Evolutionary conservation across 805 yeast species (phyloP).

Genomic region (Pichia membranifaciens): DNA sequence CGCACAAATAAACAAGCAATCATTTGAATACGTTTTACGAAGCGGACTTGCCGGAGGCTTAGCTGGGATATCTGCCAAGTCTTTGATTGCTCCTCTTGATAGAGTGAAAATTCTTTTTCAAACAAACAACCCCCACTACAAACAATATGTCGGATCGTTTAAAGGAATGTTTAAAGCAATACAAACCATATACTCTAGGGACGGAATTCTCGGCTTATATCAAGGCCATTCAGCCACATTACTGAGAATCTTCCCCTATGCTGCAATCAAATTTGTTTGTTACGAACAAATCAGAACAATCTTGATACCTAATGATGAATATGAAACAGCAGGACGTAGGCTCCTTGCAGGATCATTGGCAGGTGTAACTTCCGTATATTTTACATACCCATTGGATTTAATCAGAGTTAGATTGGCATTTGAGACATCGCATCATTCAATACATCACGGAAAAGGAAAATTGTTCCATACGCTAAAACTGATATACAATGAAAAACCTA

Average conservation of each 20-base stretch:
- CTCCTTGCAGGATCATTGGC: constrained; percentile 85
- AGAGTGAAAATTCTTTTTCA: constrained; percentile 93
- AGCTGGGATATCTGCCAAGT: constrained; percentile 95
- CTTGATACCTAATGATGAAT: constrained; percentile 65
- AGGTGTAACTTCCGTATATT: constrained; percentile 79
- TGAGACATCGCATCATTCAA: constrained; percentile 47
- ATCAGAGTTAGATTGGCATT: constrained; percentile 89
- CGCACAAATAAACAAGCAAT: constrained; percentile 51
- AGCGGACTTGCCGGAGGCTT: constrained; percentile 93
- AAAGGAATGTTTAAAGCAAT: constrained; percentile 73
- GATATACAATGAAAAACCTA: constrained; percentile 32
- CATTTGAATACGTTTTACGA: constrained; percentile 69
- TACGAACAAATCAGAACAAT: constrained; percentile 85
- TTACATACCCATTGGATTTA: constrained; percentile 89
- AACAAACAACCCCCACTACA: constrained; percentile 86
- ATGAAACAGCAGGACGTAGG: constrained; percentile 78
- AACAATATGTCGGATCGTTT: constrained; percentile 72
- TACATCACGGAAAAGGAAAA: constrained; percentile 28
- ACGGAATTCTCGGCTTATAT: constrained; percentile 76
- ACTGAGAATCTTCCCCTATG: constrained; percentile 89
- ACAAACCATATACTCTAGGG: constrained; percentile 52
- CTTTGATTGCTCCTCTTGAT: constrained; percentile 91
- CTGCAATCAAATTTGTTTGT: constrained; percentile 93
- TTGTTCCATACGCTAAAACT: constrained; percentile 25
- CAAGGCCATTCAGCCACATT: constrained; percentile 96